Evolutionary conservation across 78 protist species (phyloP).

Genomic region (Dictyostelium citrinum): DNA sequence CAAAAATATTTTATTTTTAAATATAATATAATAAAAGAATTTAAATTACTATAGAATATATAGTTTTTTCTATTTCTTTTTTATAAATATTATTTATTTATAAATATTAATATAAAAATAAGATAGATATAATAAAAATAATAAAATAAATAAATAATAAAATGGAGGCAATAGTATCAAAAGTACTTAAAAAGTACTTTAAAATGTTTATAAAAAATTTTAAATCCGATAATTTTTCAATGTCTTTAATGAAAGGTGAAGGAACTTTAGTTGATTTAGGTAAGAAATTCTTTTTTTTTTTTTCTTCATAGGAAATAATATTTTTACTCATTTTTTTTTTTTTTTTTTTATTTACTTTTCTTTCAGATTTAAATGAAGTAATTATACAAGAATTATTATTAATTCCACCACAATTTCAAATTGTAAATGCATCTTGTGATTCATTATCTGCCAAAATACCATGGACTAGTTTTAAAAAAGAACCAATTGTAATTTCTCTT

Average conservation of each 20-base stretch:
- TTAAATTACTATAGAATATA: background rate
- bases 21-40: background rate
- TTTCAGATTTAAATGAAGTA: conserved; percentile 35
- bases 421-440: conserved; percentile 56
- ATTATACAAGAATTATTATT: conserved; percentile 56
- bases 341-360: background rate
- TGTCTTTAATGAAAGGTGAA: conserved; percentile 68
- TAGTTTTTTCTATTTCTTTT: too few relatives aligned
- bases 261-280: conserved; percentile 66
- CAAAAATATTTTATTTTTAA: background rate
- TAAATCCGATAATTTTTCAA: conserved; percentile 65
- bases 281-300: background rate
- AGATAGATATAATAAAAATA: background rate
- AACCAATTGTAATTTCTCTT: conserved; percentile 46
- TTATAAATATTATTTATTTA: too few relatives aligned
- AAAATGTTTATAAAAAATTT: conserved; percentile 63
- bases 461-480: conserved; percentile 42
- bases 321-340: too few relatives aligned
- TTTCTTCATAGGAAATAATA: background rate
- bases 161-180: conserved; percentile 69
- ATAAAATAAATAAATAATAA: background rate
- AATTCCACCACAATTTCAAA: conserved; percentile 64
- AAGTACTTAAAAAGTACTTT: conserved; percentile 70
- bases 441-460: conserved; percentile 46
- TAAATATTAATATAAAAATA: background rate